These are phyloP conservation scores for Paracamarosporium sp. DNA, from an alignment of 2,329 filamentous ascomycete species.

Conservation along the genomic window DNA sequence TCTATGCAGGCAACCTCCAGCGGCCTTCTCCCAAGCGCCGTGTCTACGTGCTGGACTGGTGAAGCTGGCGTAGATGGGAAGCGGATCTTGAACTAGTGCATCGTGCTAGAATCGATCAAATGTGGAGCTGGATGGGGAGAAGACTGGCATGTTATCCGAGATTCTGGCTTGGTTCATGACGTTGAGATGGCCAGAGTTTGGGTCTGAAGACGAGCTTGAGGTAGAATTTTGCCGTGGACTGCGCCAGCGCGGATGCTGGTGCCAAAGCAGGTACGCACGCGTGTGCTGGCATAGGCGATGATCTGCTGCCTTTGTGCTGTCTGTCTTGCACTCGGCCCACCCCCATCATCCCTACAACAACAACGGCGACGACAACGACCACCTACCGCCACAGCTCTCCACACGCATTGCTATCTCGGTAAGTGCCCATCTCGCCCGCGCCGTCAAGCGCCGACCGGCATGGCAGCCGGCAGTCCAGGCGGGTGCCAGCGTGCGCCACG, in stretches of 20 bases:
- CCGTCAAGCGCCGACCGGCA: background rate
- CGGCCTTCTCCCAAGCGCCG: no score
- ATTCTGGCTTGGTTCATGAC: background rate
- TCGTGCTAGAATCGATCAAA: background rate
- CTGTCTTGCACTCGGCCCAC: background rate
- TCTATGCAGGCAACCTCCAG: no score
- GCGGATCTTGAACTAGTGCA: background rate
- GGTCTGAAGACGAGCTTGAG: background rate
- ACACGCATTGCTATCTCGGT: background rate
- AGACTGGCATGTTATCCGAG: background rate
- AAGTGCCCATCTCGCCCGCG: background rate
- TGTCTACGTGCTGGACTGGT: background rate
- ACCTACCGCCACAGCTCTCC: background rate
- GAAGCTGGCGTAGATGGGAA: background rate
- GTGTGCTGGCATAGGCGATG: background rate
- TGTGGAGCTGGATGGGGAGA: background rate
- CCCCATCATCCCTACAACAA: background rate
- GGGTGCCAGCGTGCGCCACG: slow-evolving; percentile 8
- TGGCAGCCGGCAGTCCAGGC: slow-evolving; percentile 3
- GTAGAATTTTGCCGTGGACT: background rate
- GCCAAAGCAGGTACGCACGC: slow-evolving; percentile 5
- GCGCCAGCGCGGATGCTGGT: background rate
- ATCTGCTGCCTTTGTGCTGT: background rate
- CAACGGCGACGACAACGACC: background rate
- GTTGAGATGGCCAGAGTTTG: background rate